A percentile compares a stretch with the other conserved stretches of the same genome.
phyloP scores from a whole-genome alignment of 1,284 basidiomycete genomes.

The Porodaedalea pini region DNA sequence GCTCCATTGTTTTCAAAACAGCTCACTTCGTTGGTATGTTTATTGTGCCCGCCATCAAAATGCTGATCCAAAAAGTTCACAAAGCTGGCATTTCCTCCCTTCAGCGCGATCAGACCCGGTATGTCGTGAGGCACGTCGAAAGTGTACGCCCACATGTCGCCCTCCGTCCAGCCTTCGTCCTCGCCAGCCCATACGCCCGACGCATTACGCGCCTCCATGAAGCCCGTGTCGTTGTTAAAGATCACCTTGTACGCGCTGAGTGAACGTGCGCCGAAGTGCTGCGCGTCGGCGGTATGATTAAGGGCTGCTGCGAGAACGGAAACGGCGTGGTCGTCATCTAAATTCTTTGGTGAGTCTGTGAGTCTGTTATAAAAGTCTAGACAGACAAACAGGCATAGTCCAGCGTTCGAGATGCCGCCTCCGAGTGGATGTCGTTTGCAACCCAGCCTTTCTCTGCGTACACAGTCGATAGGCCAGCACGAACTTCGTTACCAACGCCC shows the following conservation, averaged over 20 bases:
- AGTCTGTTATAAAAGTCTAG: background rate
- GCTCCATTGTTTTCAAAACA: no score
- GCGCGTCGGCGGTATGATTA: constrained; percentile 47
- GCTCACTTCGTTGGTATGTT: constrained; percentile 76
- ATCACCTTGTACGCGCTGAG: constrained; percentile 56
- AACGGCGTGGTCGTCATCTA: constrained; percentile 78
- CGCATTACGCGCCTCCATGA: constrained; percentile 76
- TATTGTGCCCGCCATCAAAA: constrained; percentile 76
- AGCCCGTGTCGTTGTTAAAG: constrained; percentile 71
- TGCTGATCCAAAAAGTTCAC: constrained; percentile 71
- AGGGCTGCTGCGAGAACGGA: constrained; percentile 57
- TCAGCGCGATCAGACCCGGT: constrained; percentile 54
- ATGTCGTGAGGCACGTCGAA: constrained; percentile 76
- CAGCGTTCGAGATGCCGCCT: constrained; percentile 72
- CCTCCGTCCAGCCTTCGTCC: constrained; percentile 75
- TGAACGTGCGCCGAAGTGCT: constrained; percentile 53
- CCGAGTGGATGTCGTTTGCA: constrained; percentile 75
- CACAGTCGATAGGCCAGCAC: constrained; percentile 70
- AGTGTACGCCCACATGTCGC: constrained; percentile 82
- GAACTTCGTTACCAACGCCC: constrained; percentile 78
- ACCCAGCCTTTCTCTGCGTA: constrained; percentile 74
- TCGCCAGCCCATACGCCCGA: constrained; percentile 72
- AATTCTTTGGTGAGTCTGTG: background rate
- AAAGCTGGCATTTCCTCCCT: constrained; percentile 67
- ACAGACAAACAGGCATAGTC: constrained; percentile 67